phyloP scores from a whole-genome alignment of 2,329 filamentous ascomycete genomes.

The Penicillium sp. region DNA sequence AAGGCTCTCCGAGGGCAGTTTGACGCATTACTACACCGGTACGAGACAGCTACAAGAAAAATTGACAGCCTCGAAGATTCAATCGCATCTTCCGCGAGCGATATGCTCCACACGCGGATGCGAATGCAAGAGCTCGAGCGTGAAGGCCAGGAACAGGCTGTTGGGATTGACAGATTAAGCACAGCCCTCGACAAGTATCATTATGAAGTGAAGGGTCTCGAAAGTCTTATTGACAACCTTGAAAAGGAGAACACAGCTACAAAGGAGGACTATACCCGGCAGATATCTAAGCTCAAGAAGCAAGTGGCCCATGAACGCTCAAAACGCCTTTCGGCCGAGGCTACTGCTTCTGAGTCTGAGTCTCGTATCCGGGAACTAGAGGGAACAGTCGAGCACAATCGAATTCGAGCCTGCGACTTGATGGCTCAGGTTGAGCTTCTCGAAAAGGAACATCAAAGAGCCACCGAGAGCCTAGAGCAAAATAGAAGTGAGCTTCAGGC shows the following conservation, averaged over 20 bases:
- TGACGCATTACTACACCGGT: conserved; percentile 33
- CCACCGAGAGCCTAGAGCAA: conserved; percentile 20
- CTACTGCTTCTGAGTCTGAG: conserved; percentile 28
- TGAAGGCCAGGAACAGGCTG: conserved; percentile 34
- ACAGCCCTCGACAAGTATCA: conserved; percentile 39
- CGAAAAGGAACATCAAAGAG: conserved; percentile 23
- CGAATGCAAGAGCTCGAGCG: conserved; percentile 36
- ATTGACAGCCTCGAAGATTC: conserved; percentile 33
- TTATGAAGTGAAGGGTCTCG: conserved; percentile 36
- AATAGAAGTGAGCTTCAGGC: conserved; percentile 17
- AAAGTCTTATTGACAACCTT: conserved; percentile 35
- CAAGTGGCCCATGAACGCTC: conserved; percentile 29
- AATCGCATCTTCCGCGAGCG: conserved; percentile 36
- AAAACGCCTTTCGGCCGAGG: conserved; percentile 30
- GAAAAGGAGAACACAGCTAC: conserved; percentile 33
- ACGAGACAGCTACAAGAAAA: conserved; percentile 32
- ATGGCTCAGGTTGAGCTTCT: conserved; percentile 30
- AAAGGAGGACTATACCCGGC: conserved; percentile 23
- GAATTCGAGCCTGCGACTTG: conserved; percentile 28
- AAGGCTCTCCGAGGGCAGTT: conserved; percentile 39
- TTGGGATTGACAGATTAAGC: conserved; percentile 37
- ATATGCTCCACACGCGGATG: conserved; percentile 40
- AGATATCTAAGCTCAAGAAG: conserved; percentile 29
- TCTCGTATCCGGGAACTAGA: conserved; percentile 33
- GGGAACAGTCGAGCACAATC: conserved; percentile 29